Evolutionary conservation across 768 basidiomycete genomes (phyloP).

Genomic region (Panaeolus cyanescens): DNA sequence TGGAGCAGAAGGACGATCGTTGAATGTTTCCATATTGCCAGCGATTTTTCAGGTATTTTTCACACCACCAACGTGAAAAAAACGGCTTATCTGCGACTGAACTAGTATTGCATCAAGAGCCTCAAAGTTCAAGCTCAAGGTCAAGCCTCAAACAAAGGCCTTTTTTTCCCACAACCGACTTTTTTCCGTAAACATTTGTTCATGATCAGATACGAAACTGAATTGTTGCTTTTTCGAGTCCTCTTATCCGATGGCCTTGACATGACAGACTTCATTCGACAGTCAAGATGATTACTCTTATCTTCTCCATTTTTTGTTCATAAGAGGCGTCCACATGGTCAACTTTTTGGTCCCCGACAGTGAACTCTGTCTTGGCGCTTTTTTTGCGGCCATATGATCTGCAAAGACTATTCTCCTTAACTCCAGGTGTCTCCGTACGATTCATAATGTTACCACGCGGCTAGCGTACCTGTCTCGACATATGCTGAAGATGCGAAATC

Average conservation of each 20-base stretch:
- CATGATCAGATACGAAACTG: background rate
- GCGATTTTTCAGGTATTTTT: no score
- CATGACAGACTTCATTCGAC: background rate
- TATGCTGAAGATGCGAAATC: background rate
- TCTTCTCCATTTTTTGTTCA: no score
- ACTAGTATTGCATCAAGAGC: no score
- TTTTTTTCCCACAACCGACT: background rate
- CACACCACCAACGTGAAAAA: background rate
- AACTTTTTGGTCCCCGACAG: background rate
- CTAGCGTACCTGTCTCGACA: background rate
- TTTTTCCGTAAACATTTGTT: background rate
- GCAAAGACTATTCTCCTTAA: background rate
- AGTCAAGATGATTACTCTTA: no score
- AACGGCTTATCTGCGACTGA: background rate
- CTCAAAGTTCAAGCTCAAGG: no score
- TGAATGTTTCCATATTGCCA: no score
- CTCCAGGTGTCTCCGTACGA: background rate
- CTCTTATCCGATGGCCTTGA: background rate
- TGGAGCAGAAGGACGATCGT: no score
- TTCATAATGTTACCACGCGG: background rate
- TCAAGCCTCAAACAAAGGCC: no score
- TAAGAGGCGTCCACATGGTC: background rate
- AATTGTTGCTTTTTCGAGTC: background rate
- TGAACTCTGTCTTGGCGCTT: background rate
- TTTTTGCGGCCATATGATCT: background rate